phyloP scores from a whole-genome alignment of 2,329 filamentous ascomycete species.

The Coniochaeta sp. region DNA sequence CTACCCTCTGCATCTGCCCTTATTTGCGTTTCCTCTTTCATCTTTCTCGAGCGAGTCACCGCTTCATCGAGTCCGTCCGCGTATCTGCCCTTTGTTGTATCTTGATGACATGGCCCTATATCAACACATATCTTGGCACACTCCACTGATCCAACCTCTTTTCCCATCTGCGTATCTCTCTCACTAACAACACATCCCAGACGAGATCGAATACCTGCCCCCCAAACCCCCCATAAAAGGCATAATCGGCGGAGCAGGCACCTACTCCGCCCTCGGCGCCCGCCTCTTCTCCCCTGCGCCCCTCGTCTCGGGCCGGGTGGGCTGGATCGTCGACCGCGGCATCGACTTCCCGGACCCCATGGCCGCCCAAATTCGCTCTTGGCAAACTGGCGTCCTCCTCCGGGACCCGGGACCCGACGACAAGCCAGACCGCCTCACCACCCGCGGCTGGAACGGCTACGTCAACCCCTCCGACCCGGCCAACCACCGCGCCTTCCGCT shows the following conservation, averaged over 20 bases:
- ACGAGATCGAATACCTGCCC: constrained; percentile 83
- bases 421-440: constrained; percentile 65
- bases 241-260: constrained; percentile 81
- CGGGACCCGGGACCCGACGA: constrained; percentile 43
- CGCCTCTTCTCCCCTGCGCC: constrained; percentile 73
- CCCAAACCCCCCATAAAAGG: constrained; percentile 62
- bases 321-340: constrained; percentile 88
- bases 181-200: constrained; percentile 28
- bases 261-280: constrained; percentile 81
- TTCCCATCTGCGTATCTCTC: background rate
- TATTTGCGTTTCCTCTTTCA: background rate
- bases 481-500: constrained; percentile 74
- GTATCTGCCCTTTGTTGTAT: too few relatives aligned
- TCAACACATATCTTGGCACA: too few relatives aligned
- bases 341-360: constrained; percentile 73
- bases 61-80: too few relatives aligned
- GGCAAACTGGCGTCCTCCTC: constrained; percentile 68
- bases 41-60: too few relatives aligned
- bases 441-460: constrained; percentile 90
- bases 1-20: background rate
- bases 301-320: constrained; percentile 55
- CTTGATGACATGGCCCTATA: too few relatives aligned
- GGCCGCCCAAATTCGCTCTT: constrained; percentile 56
- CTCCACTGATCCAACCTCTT: too few relatives aligned
- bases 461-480: constrained; percentile 36